These are phyloP conservation scores for Fusarium nelsonii DNA, from an alignment of 2,329 filamentous ascomycete genomes.

Conservation along the genomic window DNA sequence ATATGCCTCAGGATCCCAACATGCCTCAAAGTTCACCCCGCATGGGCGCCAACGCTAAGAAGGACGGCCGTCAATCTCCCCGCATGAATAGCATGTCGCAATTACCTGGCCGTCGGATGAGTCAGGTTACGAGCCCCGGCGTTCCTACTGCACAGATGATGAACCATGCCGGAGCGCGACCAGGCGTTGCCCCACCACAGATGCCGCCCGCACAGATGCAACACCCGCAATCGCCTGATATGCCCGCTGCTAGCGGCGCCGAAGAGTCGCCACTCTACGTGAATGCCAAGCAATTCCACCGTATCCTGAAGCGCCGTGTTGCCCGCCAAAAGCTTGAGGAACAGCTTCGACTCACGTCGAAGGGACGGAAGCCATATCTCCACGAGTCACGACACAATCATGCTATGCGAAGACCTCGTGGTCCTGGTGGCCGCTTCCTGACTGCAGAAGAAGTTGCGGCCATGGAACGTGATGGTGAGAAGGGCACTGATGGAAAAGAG, in stretches of 20 bases:
- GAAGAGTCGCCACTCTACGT: slow-evolving; percentile 97
- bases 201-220: slow-evolving; percentile 75
- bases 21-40: slow-evolving; percentile 80
- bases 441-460: slow-evolving; percentile 95
- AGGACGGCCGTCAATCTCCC: slow-evolving; percentile 80
- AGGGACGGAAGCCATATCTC: slow-evolving; percentile 95
- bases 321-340: slow-evolving; percentile 95
- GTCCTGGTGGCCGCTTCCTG: slow-evolving; percentile 93
- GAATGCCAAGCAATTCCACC: slow-evolving; percentile 98
- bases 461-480: slow-evolving; percentile 77
- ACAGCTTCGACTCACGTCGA: slow-evolving; percentile 88
- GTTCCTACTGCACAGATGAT: slow-evolving; percentile 81
- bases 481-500: slow-evolving; percentile 56
- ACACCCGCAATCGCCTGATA: slow-evolving; percentile 81
- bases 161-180: slow-evolving; percentile 70
- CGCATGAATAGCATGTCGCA: slow-evolving; percentile 74
- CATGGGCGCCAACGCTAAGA: slow-evolving; percentile 79
- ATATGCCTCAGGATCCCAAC: slow-evolving; percentile 77
- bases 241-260: slow-evolving; percentile 74
- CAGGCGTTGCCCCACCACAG: slow-evolving; percentile 67
- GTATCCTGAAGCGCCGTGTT: slow-evolving; percentile 93
- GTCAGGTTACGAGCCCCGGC: slow-evolving; percentile 80
- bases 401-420: slow-evolving; percentile 94
- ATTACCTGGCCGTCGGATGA: slow-evolving; percentile 76
- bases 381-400: slow-evolving; percentile 99